phyloP scores from a whole-genome alignment of 805 yeast species.

The Ogataea trehaloabstinens region DNA sequence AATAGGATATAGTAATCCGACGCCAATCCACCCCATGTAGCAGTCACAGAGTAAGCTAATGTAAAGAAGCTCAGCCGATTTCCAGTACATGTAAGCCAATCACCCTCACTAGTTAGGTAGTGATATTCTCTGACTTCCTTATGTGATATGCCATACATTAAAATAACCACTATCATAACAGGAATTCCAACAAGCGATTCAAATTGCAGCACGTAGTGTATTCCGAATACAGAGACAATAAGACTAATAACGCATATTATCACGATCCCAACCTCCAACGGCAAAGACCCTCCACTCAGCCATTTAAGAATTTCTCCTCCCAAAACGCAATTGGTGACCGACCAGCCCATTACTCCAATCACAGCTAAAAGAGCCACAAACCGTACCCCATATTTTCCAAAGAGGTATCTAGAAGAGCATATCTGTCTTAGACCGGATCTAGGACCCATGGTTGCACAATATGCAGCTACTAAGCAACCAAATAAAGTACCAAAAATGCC shows the following conservation, averaged over 20 bases:
- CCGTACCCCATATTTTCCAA: conserved; percentile 85
- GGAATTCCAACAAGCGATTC: conserved; percentile 71
- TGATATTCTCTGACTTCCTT: conserved; percentile 38
- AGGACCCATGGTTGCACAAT: conserved; percentile 86
- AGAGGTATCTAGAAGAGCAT: conserved; percentile 76
- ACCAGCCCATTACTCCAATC: conserved; percentile 86
- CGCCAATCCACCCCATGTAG: conserved; percentile 88
- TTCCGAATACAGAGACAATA: conserved; percentile 73
- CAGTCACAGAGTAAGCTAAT: conserved; percentile 71
- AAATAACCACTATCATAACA: conserved; percentile 60
- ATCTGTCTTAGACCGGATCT: conserved; percentile 86
- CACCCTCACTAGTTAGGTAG: conserved; percentile 36
- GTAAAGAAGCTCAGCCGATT: conserved; percentile 71
- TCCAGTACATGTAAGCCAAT: conserved; percentile 51
- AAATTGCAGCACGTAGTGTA: conserved; percentile 62
- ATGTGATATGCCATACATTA: conserved; percentile 63
- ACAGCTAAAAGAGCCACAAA: conserved; percentile 69
- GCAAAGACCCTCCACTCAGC: conserved; percentile 62
- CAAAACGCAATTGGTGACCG: conserved; percentile 84
- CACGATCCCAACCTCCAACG: conserved; percentile 71
- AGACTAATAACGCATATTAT: conserved; percentile 66
- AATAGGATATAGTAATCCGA: conserved; percentile 80
- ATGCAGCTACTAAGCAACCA: conserved; percentile 79
- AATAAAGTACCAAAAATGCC: conserved; percentile 63
- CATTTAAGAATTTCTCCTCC: conserved; percentile 81